Percentiles rank a stretch among this genome's conserved stretches.
Evolutionary conservation across 805 yeast genomes (phyloP).

Genomic region (Priceomyces fermenticarens): DNA sequence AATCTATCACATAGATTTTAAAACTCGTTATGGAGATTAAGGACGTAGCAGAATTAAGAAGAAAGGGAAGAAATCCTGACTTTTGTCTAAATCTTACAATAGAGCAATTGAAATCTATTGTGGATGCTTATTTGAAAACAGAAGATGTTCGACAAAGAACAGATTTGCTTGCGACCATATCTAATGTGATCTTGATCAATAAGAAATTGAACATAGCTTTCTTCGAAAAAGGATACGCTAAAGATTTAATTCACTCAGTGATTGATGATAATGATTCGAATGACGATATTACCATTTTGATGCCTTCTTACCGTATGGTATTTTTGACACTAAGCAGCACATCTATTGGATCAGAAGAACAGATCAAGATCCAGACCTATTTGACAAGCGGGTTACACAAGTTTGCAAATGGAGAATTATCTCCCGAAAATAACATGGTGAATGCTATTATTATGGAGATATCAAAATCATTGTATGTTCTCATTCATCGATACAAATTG

Average conservation of each 20-base stretch:
- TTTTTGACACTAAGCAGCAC: slow-evolving; percentile 25
- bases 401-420: no score
- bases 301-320: slow-evolving; percentile 22
- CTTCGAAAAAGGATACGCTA: slow-evolving; percentile 18
- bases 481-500: no score
- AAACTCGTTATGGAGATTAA: neutral
- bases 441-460: no score
- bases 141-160: slow-evolving; percentile 5
- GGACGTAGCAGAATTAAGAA: slow-evolving; percentile 9
- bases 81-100: slow-evolving; percentile 19
- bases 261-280: slow-evolving; percentile 5
- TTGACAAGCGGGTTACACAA: slow-evolving; percentile 5
- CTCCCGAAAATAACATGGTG: no score
- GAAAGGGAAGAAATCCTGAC: slow-evolving; percentile 9
- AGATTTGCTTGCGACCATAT: slow-evolving; percentile 20
- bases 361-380: slow-evolving; percentile 8
- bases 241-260: slow-evolving; percentile 5
- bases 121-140: slow-evolving; percentile 17
- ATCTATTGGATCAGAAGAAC: slow-evolving; percentile 2
- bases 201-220: slow-evolving; percentile 14
- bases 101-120: slow-evolving; percentile 72
- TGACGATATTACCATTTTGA: slow-evolving; percentile 11
- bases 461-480: no score
- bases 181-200: slow-evolving; percentile 24
- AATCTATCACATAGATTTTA: neutral